phyloP scores from a whole-genome alignment of 2,329 filamentous ascomycete species.

The Didymellaceae sp. region DNA sequence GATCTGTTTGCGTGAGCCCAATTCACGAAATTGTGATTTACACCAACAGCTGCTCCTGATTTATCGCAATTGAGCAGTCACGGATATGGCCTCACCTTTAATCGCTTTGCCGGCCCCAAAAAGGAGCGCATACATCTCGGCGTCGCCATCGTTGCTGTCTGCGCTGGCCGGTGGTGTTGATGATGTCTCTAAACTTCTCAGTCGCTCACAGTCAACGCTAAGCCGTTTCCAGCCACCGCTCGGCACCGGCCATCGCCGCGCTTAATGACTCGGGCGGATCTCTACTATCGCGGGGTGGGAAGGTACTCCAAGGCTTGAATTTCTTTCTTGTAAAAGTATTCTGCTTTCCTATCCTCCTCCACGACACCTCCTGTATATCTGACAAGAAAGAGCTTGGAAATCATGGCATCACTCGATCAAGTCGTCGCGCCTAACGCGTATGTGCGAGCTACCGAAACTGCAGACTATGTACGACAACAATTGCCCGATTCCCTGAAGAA shows the following conservation, averaged over 20 bases:
- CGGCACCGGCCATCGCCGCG: constrained; percentile 41
- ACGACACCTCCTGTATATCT: background rate
- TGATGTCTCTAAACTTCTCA: constrained; percentile 29
- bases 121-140: constrained; percentile 54
- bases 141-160: constrained; percentile 50
- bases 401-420: constrained; percentile 17
- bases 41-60: background rate
- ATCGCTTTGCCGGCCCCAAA: constrained; percentile 51
- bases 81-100: constrained; percentile 43
- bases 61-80: background rate
- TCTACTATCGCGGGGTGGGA: background rate
- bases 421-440: constrained; percentile 47
- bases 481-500: constrained; percentile 59
- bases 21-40: background rate
- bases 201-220: constrained; percentile 34
- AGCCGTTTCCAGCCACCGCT: constrained; percentile 29
- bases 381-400: constrained; percentile 6
- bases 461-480: constrained; percentile 55
- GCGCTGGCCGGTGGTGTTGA: constrained; percentile 15
- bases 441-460: constrained; percentile 57
- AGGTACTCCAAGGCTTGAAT: background rate
- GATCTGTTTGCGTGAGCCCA: constrained; percentile 36
- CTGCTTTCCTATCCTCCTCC: background rate
- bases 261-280: background rate
- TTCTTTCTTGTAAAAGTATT: background rate